Percentiles rank a stretch among this genome's conserved stretches.
Conservation (phyloP, 129 eudicot species). For the Solidago caesia region DNA sequence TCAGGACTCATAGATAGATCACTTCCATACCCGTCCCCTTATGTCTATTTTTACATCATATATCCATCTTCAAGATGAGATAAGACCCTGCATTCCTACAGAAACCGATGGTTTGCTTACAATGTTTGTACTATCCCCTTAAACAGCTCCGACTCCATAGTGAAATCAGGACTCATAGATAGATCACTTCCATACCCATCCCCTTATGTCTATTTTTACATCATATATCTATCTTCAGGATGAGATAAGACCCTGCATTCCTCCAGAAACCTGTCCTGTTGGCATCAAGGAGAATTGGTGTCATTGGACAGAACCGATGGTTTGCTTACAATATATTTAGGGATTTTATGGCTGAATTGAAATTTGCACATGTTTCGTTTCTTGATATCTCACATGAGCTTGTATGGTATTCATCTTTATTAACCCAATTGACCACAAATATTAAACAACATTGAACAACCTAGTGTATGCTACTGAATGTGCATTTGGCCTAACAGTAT, state of each 20-base stretch:
- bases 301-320: neutral
- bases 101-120: too few relatives aligned
- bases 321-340: neutral
- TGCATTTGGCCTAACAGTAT: too few relatives aligned
- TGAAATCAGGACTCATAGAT: neutral
- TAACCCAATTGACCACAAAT: neutral
- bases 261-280: neutral
- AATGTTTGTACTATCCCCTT: neutral
- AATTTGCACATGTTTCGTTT: neutral
- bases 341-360: neutral
- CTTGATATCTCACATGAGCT: neutral
- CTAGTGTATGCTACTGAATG: too few relatives aligned
- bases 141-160: neutral
- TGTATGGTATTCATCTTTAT: neutral
- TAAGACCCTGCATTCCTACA: neutral
- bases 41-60: neutral
- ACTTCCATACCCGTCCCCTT: neutral
- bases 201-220: neutral
- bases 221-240: neutral
- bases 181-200: neutral
- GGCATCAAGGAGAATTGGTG: neutral
- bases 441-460: neutral
- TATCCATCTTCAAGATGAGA: neutral
- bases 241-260: neutral
- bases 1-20: neutral